phyloP scores from a whole-genome alignment of 345 rosid genomes.

The Lepidium africanum region DNA sequence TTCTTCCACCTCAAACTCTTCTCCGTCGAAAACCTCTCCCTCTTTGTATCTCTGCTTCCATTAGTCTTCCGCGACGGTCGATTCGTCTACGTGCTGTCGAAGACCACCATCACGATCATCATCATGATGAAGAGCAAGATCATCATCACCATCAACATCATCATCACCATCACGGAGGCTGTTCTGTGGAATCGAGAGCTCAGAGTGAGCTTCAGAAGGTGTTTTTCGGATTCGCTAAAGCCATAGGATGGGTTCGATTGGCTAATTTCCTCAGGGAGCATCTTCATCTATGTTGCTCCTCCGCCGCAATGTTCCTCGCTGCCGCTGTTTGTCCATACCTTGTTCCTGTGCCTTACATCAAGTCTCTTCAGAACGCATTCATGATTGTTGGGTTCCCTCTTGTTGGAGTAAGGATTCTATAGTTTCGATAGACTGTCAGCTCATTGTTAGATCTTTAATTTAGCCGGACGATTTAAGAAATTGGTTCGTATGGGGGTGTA shows the following conservation, averaged over 20 bases:
- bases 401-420: conserved; percentile 56
- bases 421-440: neutral
- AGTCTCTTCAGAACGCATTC: conserved; percentile 59
- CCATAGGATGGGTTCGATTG: conserved; percentile 61
- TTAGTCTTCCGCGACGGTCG: conserved; percentile 8
- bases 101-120: conserved; percentile 25
- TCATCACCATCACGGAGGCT: conserved; percentile 30
- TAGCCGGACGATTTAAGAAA: neutral
- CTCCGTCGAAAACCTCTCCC: conserved; percentile 20
- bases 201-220: conserved; percentile 45
- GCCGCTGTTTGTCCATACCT: conserved; percentile 74
- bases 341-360: conserved; percentile 51
- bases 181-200: conserved; percentile 20
- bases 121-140: conserved; percentile 15
- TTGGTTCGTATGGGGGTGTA: neutral
- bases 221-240: conserved; percentile 53
- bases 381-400: conserved; percentile 73
- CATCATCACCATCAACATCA: conserved; percentile 37
- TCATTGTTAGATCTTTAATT: neutral
- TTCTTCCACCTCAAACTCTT: conserved; percentile 13
- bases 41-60: conserved; percentile 22
- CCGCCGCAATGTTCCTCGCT: conserved; percentile 62
- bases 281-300: conserved; percentile 71
- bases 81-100: conserved; percentile 22
- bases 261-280: conserved; percentile 83